phyloP scores from a whole-genome alignment of 2,329 filamentous ascomycete species.

The Endothia cerciana region DNA sequence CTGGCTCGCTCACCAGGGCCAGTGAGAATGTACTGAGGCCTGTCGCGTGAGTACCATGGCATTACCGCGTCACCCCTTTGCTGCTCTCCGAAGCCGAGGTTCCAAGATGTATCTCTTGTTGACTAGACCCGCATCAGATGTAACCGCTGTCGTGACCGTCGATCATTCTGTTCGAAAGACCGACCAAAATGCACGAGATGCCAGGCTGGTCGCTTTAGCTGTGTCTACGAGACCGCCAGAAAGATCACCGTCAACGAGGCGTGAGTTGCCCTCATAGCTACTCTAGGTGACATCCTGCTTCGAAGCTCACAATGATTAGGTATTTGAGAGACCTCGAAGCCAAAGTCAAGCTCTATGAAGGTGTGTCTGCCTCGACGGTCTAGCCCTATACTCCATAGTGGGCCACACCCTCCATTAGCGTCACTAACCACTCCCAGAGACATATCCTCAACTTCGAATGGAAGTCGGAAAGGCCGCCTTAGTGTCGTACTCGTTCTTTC shows the following conservation, averaged over 20 bases:
- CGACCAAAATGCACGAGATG: slow-evolving; percentile 42
- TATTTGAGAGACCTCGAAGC: slow-evolving; percentile 41
- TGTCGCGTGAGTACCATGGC: slow-evolving; percentile 25
- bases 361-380: slow-evolving; percentile 23
- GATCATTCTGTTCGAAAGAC: slow-evolving; percentile 44
- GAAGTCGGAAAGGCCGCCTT: neutral
- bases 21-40: slow-evolving; percentile 21
- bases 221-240: slow-evolving; percentile 41
- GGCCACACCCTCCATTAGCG: neutral
- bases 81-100: neutral
- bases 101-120: neutral
- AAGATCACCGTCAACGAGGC: slow-evolving; percentile 42
- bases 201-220: slow-evolving; percentile 37
- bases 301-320: slow-evolving; percentile 27
- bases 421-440: slow-evolving; percentile 5
- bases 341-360: slow-evolving; percentile 39
- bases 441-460: slow-evolving; percentile 8
- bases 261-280: slow-evolving; percentile 28
- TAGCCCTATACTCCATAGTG: neutral
- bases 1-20: neutral
- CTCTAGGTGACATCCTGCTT: neutral
- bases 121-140: slow-evolving; percentile 34
- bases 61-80: neutral
- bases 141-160: slow-evolving; percentile 40
- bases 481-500: neutral